Evolutionary conservation across 2,329 filamentous ascomycete genomes (phyloP), one percentile per base, ranked within the genome.

Genomic region (Colletotrichum theobromicola): DNA sequence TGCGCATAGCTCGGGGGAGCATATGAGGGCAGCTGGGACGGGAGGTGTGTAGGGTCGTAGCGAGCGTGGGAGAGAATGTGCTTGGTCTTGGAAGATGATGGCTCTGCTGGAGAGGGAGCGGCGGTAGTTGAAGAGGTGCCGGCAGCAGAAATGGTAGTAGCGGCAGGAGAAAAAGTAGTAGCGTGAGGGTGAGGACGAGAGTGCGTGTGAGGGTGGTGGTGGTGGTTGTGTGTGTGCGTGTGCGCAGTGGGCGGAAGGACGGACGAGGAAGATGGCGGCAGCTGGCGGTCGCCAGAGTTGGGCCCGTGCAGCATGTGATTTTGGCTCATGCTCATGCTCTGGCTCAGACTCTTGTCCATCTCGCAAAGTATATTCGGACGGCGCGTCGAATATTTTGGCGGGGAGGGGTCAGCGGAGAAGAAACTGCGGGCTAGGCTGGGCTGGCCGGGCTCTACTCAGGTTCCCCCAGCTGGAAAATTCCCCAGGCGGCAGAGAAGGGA

Each of bases 291-390:
- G 70, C 76, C 79, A 77, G 79, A 78, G 8, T 69, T 76, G 75
- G 78, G 81, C 73, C 79, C 79, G 69, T 81, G 79, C 78, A 86
- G 83, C 86, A 88, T 87, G 85, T 87, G 87, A 87, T 84, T 84
- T 76, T 83, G 82, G 79, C 85, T 85, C 83, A 86, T 85, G 70
- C 70, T 72, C 70, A 70, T 70, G 71, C 71, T 74, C 71, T 65
- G 60, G 79, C 79, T 81, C 34, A 69, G 72, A 75, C 70, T 58
- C 50, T 68, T 16, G 58, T 68, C 69, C 73, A 65, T 69, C n/a
- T 71, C 67, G 61, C 72, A 74, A 74, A 74, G 72, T 74, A 71
- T 74, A 74, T 66, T 72, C 67, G 26, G 72, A 74, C 67, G 67
- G 72, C 62, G 67, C 61, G 26, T 66, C 67, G 53, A 71, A 63